Evolutionary conservation across 2,329 filamentous ascomycete species (phyloP), one percentile per base, ranked within the genome.

Genomic region (Ophidiomyces ophidiicola): DNA sequence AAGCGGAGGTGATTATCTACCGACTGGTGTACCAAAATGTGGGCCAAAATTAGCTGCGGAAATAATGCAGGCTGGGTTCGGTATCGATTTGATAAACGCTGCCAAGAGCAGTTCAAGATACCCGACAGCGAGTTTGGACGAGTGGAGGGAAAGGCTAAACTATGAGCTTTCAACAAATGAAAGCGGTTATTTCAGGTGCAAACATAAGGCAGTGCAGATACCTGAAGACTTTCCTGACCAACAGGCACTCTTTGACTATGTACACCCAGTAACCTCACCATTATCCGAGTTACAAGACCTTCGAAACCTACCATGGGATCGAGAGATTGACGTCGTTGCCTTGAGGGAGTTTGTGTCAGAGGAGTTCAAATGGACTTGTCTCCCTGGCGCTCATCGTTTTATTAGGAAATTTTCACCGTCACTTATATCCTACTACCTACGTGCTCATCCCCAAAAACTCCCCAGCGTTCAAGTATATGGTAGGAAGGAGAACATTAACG

Each of bases 1-100:
- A 73, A 94, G 87, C 50, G 90, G 90, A 5, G 90, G 90, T 5
- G 90, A 98, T 59, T 98, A 98, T 51, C 68, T 88, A 0, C 83
- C 87, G 0, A 82, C 85, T 40, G 90, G 90, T 0, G 80, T 98
- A 11, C 78, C 82, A 0, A 82, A 83, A 3, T 93, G 87, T 50
- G 90, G 90, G 1, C 76, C 85, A 34, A 93, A 88, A 54, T 69
- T 87, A 7, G 88, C 90, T 0, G 90, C 82, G 48, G 85, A 94
- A 56, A 92, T 90, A 39, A 87, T 87, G 23, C 76, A 76, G 51
- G 90, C 85, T 37, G 86, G 87, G 0, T 96, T 88, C 58, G 90
- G 88, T 1, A 73, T 69, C 42, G 74, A 80, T 24, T 63, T 96
- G 3, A 2, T 63, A 81, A 12, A 24, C 6, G 12, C 61, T 57